Conservation (phyloP, 2,329 filamentous ascomycete species). For the Camptophora hylomeconis region DNA sequence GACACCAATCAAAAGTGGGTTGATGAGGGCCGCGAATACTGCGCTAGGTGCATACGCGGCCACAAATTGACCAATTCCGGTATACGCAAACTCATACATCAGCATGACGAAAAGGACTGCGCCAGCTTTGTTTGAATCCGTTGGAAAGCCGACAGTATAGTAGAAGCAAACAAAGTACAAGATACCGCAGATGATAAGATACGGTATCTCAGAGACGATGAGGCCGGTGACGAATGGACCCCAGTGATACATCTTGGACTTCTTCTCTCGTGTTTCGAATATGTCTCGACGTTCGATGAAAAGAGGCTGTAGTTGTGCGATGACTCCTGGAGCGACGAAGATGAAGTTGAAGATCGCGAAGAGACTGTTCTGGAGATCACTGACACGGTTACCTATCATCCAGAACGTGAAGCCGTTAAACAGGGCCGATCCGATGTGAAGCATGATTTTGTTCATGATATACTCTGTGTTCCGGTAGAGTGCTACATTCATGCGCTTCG, state of each 20-base stretch:
- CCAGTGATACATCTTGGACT: constrained; percentile 62
- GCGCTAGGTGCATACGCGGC: constrained; percentile 57
- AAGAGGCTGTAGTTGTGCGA: constrained; percentile 46
- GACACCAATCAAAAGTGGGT: constrained; percentile 56
- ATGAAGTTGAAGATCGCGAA: constrained; percentile 56
- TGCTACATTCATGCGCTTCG: constrained; percentile 51
- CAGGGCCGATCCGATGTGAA: constrained; percentile 38
- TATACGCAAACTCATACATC: constrained; percentile 60
- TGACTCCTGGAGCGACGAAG: constrained; percentile 35
- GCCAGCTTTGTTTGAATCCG: constrained; percentile 32
- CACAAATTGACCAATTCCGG: constrained; percentile 65
- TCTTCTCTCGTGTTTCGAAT: constrained; percentile 54
- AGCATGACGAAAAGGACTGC: constrained; percentile 53
- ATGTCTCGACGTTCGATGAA: constrained; percentile 57
- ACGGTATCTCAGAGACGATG: constrained; percentile 56
- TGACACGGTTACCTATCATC: constrained; percentile 48
- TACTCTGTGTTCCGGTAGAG: constrained; percentile 57
- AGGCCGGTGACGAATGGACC: constrained; percentile 58
- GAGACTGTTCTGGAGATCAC: constrained; percentile 59
- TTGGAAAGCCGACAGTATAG: constrained; percentile 54
- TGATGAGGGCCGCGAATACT: constrained; percentile 53
- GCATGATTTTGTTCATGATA: constrained; percentile 48
- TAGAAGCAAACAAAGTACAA: constrained; percentile 65
- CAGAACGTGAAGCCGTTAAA: constrained; percentile 50
- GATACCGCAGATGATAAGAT: constrained; percentile 47